Evolutionary conservation across 1,139 yeast species (phyloP).

Genomic region (Yamadazyma jaroonii): DNA sequence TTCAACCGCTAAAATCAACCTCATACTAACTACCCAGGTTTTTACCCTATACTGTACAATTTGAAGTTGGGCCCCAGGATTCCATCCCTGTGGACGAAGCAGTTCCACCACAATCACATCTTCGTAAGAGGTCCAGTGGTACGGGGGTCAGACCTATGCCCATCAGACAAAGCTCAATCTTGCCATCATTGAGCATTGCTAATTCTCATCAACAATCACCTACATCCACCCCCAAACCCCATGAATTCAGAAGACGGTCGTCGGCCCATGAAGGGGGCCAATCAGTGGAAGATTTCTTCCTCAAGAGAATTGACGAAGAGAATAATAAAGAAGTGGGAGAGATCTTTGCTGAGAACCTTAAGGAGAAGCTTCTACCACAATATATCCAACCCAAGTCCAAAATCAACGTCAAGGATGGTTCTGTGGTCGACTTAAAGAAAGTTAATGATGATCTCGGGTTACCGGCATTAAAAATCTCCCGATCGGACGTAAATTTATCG

Average conservation of each 20-base stretch:
- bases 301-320: constrained; percentile 13
- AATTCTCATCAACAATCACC: constrained; percentile 19
- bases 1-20: too few relatives aligned
- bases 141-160: constrained; percentile 12
- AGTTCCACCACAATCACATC: constrained; percentile 4
- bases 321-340: constrained; percentile 9
- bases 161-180: constrained; percentile 17
- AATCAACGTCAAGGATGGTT: constrained; percentile 24
- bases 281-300: constrained; percentile 30
- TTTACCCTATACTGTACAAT: constrained; percentile 70
- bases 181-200: constrained; percentile 20
- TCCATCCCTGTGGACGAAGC: neutral
- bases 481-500: constrained; percentile 30
- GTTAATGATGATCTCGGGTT: constrained; percentile 31
- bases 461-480: constrained; percentile 41
- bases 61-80: constrained; percentile 44
- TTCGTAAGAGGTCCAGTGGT: constrained; percentile 7
- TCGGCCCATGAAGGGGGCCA: constrained; percentile 7
- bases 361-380: constrained; percentile 23
- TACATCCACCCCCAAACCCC: constrained; percentile 15
- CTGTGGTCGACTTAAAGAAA: constrained; percentile 39
- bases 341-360: constrained; percentile 15
- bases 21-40: constrained; percentile 41
- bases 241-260: constrained; percentile 3
- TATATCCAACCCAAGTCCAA: constrained; percentile 49